Conservation (phyloP, 2,329 filamentous ascomycete species). For the Fusarium veterinarium region DNA sequence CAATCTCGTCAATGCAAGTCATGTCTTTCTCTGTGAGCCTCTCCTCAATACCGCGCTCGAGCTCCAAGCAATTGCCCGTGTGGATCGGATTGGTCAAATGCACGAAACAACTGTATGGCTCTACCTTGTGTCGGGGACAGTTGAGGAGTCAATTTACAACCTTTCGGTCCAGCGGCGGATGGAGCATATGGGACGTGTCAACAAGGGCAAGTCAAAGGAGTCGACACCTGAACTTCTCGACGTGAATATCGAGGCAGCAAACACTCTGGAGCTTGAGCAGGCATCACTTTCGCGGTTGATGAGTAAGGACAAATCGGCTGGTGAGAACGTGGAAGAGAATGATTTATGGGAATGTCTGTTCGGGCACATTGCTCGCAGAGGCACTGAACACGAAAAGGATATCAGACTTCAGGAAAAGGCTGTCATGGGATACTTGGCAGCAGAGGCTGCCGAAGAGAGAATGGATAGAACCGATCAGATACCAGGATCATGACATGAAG, state of each 20-base stretch:
- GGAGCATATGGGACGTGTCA: constrained; percentile 72
- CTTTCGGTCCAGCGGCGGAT: constrained; percentile 83
- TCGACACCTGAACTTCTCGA: constrained; percentile 63
- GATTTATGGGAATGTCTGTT: constrained; percentile 94
- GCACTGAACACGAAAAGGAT: constrained; percentile 41
- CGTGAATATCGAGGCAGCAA: constrained; percentile 79
- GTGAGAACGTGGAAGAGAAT: constrained; percentile 80
- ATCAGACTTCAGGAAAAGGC: constrained; percentile 48
- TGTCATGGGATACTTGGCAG: constrained; percentile 57
- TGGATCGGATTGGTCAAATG: constrained; percentile 92
- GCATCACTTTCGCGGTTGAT: constrained; percentile 77
- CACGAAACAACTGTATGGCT: constrained; percentile 94
- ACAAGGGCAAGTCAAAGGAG: constrained; percentile 55
- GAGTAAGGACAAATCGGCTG: constrained; percentile 74
- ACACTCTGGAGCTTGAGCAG: constrained; percentile 84
- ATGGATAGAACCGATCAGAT: constrained; percentile 12
- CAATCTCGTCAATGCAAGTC: constrained; percentile 91
- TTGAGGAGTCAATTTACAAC: constrained; percentile 92
- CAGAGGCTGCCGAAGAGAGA: constrained; percentile 57
- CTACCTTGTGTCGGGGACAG: constrained; percentile 89
- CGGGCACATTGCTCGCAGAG: constrained; percentile 62
- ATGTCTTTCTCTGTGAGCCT: constrained; percentile 95
- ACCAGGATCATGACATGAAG: background rate
- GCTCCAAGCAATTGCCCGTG: constrained; percentile 92
- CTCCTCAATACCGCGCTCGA: constrained; percentile 94